phyloP scores from a whole-genome alignment of 345 rosid genomes.

The Eucalyptus paniculata region DNA sequence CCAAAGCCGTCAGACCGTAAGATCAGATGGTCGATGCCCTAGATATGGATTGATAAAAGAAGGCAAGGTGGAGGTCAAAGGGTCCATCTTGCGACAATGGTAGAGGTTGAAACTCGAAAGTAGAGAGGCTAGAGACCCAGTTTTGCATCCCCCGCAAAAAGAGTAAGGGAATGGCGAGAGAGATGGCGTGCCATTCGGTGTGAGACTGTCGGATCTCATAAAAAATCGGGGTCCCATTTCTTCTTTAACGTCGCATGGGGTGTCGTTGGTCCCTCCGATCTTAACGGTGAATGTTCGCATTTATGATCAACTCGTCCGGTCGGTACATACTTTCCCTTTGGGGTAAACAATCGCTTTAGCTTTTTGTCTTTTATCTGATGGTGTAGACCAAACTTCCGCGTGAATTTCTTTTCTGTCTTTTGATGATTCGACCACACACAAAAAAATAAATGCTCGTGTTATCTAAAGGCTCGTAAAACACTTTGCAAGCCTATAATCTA shows the following conservation, averaged over 20 bases:
- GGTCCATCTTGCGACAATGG: background rate
- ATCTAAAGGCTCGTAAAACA: background rate
- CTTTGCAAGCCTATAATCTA: background rate
- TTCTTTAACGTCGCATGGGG: background rate
- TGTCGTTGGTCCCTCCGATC: background rate
- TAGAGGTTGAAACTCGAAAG: background rate
- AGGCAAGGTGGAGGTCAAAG: background rate
- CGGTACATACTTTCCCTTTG: background rate
- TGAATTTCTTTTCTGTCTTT: background rate
- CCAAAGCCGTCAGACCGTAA: background rate
- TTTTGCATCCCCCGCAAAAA: background rate
- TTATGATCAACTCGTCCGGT: background rate
- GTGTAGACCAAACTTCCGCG: background rate
- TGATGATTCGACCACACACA: background rate
- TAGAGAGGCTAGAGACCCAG: background rate
- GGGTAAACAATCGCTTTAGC: background rate
- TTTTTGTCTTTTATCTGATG: background rate
- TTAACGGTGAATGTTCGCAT: background rate
- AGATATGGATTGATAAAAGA: background rate
- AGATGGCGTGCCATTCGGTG: background rate
- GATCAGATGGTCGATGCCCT: background rate
- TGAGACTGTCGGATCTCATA: background rate
- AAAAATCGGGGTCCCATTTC: background rate
- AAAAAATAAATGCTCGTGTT: no score
- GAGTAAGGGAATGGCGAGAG: background rate